Evolutionary conservation across 2,329 filamentous ascomycete species (phyloP).

Genomic region (Colletotrichum sp.): DNA sequence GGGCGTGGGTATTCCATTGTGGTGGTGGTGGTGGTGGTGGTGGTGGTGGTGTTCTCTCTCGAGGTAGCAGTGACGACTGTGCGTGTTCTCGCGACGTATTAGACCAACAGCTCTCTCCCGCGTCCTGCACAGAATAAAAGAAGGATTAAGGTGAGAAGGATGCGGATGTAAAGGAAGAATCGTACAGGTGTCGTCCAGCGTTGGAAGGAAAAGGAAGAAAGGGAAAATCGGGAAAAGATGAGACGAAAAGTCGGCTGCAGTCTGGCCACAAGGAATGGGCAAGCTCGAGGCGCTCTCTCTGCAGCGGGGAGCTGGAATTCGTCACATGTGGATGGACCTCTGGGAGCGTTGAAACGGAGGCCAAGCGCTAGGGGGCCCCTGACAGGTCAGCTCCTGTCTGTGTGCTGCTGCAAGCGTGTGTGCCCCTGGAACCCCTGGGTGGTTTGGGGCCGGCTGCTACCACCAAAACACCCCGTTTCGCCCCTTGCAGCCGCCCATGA

Average conservation of each 20-base stretch:
- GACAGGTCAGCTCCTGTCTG: constrained; percentile 5
- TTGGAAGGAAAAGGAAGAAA: background rate
- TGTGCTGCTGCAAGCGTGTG: background rate
- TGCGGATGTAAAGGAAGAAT: background rate
- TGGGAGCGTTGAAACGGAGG: constrained; percentile 14
- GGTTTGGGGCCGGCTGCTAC: background rate
- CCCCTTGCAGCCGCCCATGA: constrained; percentile 2
- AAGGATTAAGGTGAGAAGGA: background rate
- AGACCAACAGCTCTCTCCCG: background rate
- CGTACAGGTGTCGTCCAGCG: constrained; percentile 18
- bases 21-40: constrained; percentile 13
- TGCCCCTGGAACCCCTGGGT: background rate
- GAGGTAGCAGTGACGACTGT: background rate
- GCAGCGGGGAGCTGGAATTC: background rate
- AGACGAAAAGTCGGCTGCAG: constrained; percentile 11
- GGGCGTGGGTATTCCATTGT: constrained; percentile 48
- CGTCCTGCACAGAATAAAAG: background rate
- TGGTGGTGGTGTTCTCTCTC: constrained; percentile 3
- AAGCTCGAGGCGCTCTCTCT: constrained; percentile 2
- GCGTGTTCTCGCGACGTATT: background rate
- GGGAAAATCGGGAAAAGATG: constrained; percentile 1
- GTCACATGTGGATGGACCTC: constrained; percentile 20
- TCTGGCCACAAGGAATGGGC: constrained; percentile 4
- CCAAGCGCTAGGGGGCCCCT: constrained; percentile 15
- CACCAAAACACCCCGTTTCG: constrained; percentile 3